phyloP scores from a whole-genome alignment of 2,329 filamentous ascomycete species.

The Fusarium illudens region DNA sequence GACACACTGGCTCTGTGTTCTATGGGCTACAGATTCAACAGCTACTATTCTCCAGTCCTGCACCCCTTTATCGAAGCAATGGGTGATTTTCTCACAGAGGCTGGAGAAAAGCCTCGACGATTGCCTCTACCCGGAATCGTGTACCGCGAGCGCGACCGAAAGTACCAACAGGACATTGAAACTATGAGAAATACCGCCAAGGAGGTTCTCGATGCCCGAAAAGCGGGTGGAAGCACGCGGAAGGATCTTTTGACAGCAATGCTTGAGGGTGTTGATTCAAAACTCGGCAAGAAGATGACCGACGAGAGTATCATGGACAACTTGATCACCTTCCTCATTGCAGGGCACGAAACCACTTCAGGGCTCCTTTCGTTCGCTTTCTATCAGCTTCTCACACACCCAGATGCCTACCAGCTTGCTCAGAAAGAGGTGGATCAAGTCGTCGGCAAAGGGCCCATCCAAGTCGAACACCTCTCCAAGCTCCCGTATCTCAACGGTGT shows the following conservation, averaged over 20 bases:
- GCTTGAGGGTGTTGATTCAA: conserved; percentile 71
- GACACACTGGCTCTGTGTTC: background rate
- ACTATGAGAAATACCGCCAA: background rate
- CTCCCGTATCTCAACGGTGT: background rate
- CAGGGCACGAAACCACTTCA: conserved; percentile 75
- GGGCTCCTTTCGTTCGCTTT: background rate
- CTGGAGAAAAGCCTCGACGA: background rate
- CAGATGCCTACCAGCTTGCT: background rate
- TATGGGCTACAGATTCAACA: conserved; percentile 1
- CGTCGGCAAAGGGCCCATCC: background rate
- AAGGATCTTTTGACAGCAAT: conserved; percentile 65
- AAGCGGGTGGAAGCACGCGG: background rate
- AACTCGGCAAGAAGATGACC: conserved; percentile 70
- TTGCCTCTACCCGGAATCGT: background rate
- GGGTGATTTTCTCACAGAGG: background rate
- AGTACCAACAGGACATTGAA: background rate
- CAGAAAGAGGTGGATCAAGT: background rate
- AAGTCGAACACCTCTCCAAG: background rate
- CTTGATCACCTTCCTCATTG: conserved; percentile 75
- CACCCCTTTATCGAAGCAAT: background rate
- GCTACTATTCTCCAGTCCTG: background rate
- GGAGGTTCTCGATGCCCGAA: background rate
- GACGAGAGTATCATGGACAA: conserved; percentile 72
- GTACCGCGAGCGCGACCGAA: background rate
- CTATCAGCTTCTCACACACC: background rate